phyloP scores from a whole-genome alignment of 1,284 basidiomycete genomes.

The Apiotrichum brassicae region DNA sequence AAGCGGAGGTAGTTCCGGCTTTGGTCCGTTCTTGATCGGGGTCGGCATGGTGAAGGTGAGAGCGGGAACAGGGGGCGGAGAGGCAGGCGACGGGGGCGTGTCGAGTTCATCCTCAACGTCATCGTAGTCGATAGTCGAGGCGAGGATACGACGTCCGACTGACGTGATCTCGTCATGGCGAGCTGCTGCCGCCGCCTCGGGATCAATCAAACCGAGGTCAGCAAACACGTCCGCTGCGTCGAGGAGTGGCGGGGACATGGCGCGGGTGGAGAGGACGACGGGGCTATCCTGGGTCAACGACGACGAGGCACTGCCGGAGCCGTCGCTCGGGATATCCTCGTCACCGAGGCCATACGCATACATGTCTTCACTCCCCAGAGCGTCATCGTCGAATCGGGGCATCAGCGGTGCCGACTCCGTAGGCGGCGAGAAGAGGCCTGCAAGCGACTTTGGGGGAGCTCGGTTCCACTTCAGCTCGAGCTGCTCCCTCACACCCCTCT shows the following conservation, averaged over 20 bases:
- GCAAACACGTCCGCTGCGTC: constrained; percentile 7
- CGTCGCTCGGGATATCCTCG: not conserved
- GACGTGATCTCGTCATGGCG: constrained; percentile 4
- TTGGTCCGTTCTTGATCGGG: no score
- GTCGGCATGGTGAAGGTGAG: not conserved
- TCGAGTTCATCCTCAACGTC: constrained; percentile 8
- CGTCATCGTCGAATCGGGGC: constrained; percentile 22
- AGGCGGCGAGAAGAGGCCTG: constrained; percentile 12
- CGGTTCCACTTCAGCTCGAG: not conserved
- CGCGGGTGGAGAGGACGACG: not conserved
- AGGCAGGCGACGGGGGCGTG: not conserved
- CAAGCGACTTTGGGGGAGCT: constrained; percentile 7
- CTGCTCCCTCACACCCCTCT: not conserved
- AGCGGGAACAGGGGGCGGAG: not conserved
- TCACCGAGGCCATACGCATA: not conserved
- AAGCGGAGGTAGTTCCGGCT: no score
- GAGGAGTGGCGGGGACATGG: constrained; percentile 8
- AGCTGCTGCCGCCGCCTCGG: constrained; percentile 8
- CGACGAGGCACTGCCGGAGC: not conserved
- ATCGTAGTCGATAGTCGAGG: constrained; percentile 18
- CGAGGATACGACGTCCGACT: constrained; percentile 17
- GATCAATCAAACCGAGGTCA: constrained; percentile 1
- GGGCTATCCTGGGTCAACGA: not conserved
- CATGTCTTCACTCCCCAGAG: constrained; percentile 35
- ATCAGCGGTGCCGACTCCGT: not conserved